Conservation (phyloP, 2,329 filamentous ascomycete genomes). For the Elsinoe fawcettii region DNA sequence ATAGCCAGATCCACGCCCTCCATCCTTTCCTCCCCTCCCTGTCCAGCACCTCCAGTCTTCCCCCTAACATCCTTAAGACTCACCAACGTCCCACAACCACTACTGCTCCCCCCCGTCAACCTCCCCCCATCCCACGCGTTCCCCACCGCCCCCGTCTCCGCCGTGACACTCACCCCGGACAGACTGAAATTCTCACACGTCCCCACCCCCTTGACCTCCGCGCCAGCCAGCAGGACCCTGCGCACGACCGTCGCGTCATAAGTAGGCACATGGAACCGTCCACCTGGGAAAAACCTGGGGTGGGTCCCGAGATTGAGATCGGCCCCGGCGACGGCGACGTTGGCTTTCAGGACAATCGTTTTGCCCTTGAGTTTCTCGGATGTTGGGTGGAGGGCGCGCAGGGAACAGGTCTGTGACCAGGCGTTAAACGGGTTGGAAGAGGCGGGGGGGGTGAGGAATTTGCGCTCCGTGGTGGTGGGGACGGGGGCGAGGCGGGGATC, state of each 20-base stretch:
- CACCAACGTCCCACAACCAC: slow-evolving; percentile 30
- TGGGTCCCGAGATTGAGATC: slow-evolving; percentile 39
- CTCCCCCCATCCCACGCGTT: slow-evolving; percentile 31
- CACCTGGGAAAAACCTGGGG: slow-evolving; percentile 32
- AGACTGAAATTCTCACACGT: slow-evolving; percentile 44
- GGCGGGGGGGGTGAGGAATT: slow-evolving; percentile 7
- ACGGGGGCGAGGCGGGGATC: slow-evolving; percentile 30
- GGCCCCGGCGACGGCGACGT: slow-evolving; percentile 39
- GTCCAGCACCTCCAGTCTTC: slow-evolving; percentile 22
- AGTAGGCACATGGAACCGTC: slow-evolving; percentile 29
- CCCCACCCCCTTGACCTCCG: slow-evolving; percentile 36
- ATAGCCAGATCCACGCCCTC: slow-evolving; percentile 33
- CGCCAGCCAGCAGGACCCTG: slow-evolving; percentile 37
- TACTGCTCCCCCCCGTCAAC: slow-evolving; percentile 31
- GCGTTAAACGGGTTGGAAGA: slow-evolving; percentile 36
- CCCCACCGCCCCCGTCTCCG: slow-evolving; percentile 41
- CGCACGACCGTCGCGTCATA: slow-evolving; percentile 41
- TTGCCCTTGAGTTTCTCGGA: slow-evolving; percentile 24
- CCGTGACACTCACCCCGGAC: slow-evolving; percentile 36
- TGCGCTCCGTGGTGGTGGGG: slow-evolving; percentile 16
- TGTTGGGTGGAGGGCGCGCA: slow-evolving; percentile 25
- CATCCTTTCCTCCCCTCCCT: slow-evolving; percentile 22
- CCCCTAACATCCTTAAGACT: slow-evolving; percentile 25
- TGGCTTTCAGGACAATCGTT: slow-evolving; percentile 42
- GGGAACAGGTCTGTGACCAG: slow-evolving; percentile 34